A percentile compares a stretch with the other conserved stretches of the same genome.
Evolutionary conservation across 345 rosid genomes (phyloP).

Genomic region (Sisymbrium irio): DNA sequence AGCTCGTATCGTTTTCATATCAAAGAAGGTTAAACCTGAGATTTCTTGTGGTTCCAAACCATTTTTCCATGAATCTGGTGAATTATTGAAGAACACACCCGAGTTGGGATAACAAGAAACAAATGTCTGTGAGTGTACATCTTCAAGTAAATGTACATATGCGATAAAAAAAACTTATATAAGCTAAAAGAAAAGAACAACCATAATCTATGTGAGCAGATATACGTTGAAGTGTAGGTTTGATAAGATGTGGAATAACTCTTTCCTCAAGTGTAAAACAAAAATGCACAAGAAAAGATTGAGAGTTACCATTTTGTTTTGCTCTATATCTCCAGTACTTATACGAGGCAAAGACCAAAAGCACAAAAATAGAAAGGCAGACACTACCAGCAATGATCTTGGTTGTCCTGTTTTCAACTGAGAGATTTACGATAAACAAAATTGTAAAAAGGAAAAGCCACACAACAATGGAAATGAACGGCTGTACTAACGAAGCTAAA

Average conservation of each 20-base stretch:
- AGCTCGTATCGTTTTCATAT: slow-evolving; percentile 14
- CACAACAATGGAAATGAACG: not conserved
- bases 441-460: not conserved
- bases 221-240: not conserved
- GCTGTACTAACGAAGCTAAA: not conserved
- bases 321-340: slow-evolving; percentile 18
- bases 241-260: too few relatives aligned
- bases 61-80: slow-evolving; percentile 23
- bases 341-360: slow-evolving; percentile 12
- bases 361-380: slow-evolving; percentile 15
- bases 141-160: not conserved
- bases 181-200: not conserved
- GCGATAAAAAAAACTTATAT: not conserved
- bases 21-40: slow-evolving; percentile 28
- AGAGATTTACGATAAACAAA: not conserved
- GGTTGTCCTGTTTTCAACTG: slow-evolving; percentile 23
- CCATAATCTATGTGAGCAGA: not conserved
- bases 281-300: too few relatives aligned
- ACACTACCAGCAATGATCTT: slow-evolving; percentile 16
- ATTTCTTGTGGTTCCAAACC: slow-evolving; percentile 11
- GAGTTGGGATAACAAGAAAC: not conserved
- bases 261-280: too few relatives aligned
- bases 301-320: not conserved
- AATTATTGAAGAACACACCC: not conserved
- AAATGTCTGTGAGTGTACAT: not conserved